Evolutionary conservation across 2,329 filamentous ascomycete genomes (phyloP).

Genomic region (Teratosphaeria zuluensis): DNA sequence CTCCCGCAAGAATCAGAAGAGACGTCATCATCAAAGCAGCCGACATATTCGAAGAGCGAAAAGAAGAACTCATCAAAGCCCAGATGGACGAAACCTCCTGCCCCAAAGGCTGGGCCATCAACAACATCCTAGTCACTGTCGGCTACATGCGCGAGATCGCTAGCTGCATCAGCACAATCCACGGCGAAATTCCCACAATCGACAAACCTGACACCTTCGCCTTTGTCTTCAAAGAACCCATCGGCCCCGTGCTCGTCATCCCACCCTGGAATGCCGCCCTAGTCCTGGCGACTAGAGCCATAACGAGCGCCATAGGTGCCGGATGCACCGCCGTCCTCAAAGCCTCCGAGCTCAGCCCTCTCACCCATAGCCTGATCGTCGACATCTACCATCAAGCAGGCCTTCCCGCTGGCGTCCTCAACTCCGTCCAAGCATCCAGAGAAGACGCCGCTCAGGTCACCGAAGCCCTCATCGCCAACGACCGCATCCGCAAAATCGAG

Average conservation of each 20-base stretch:
- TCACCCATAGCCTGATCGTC: slow-evolving; percentile 25
- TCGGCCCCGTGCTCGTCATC: slow-evolving; percentile 17
- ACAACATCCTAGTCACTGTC: slow-evolving; percentile 22
- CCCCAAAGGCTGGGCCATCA: slow-evolving; percentile 30
- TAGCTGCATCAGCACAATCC: slow-evolving; percentile 9
- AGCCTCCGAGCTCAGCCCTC: slow-evolving; percentile 13
- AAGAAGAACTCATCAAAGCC: slow-evolving; percentile 14
- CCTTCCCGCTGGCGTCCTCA: slow-evolving; percentile 33
- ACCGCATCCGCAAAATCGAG: slow-evolving; percentile 32
- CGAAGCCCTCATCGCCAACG: slow-evolving; percentile 29
- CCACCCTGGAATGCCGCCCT: slow-evolving; percentile 19
- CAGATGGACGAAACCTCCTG: slow-evolving; percentile 26
- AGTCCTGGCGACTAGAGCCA: slow-evolving; percentile 11
- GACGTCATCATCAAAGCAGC: slow-evolving; percentile 22
- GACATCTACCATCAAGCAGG: slow-evolving; percentile 33
- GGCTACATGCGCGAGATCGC: slow-evolving; percentile 23
- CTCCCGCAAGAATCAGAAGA: slow-evolving; percentile 17
- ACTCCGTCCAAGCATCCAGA: slow-evolving; percentile 27
- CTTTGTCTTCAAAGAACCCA: slow-evolving; percentile 25
- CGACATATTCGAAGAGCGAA: slow-evolving; percentile 19
- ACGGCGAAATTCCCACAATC: slow-evolving; percentile 15
- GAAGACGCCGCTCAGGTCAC: slow-evolving; percentile 28
- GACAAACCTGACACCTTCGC: slow-evolving; percentile 20
- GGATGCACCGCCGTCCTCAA: slow-evolving; percentile 18
- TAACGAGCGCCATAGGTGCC: slow-evolving; percentile 14